Percentiles rank a stretch among this genome's conserved stretches.
Conservation (phyloP, 345 rosid species). For the Boechera divaricarpa region DNA sequence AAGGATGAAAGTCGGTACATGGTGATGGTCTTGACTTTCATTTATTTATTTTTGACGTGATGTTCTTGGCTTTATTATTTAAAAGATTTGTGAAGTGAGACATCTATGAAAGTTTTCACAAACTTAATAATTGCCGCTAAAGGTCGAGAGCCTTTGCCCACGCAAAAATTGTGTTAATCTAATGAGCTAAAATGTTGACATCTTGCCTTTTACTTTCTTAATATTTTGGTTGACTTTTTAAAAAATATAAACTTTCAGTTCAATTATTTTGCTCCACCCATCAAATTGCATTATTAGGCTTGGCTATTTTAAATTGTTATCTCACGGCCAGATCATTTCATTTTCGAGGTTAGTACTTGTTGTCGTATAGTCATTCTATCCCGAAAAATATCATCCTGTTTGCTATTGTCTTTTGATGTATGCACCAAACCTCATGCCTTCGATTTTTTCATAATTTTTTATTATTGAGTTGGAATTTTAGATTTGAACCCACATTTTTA, state of each 20-base stretch:
- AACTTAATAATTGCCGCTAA: conserved; percentile 12
- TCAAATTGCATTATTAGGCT: conserved; percentile 31
- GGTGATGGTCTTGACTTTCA: conserved; percentile 22
- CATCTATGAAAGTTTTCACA: not conserved
- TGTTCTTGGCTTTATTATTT: conserved; percentile 13
- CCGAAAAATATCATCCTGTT: conserved; percentile 4
- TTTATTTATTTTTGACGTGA: conserved; percentile 1
- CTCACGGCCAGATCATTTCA: conserved; percentile 31
- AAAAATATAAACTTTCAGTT: not conserved
- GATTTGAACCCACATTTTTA: not conserved
- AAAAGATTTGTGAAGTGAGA: conserved; percentile 6
- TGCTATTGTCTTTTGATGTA: conserved; percentile 26
- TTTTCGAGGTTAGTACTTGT: conserved; percentile 7
- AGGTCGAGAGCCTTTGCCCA: conserved; percentile 18
- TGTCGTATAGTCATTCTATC: not conserved
- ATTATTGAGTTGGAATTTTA: not conserved
- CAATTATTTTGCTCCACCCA: conserved; percentile 32
- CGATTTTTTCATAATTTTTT: not conserved
- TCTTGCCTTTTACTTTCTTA: conserved; percentile 23
- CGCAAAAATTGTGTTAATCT: not conserved
- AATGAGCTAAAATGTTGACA: conserved; percentile 38
- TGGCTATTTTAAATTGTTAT: not conserved
- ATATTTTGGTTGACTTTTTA: conserved; percentile 36
- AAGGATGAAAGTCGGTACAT: not conserved
- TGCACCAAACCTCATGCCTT: conserved; percentile 26